Conservation (phyloP, 768 basidiomycete genomes). For the Podaxis sp. region DNA sequence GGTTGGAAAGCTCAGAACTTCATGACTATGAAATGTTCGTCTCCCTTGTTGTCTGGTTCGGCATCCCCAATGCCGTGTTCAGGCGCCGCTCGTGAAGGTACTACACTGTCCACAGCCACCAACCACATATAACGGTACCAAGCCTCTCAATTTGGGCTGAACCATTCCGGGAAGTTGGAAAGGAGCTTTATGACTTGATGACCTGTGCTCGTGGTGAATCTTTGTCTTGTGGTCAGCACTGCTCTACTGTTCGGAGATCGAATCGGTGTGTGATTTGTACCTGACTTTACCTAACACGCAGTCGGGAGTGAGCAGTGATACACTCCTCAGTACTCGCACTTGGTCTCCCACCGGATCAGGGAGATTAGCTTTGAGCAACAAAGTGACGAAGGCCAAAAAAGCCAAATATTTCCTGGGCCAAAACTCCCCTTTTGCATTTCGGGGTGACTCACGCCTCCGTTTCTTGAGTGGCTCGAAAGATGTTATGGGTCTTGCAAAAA, state of each 20-base stretch:
- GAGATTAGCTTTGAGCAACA: not conserved
- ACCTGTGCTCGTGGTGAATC: not conserved
- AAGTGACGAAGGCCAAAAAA: not conserved
- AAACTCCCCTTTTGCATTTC: not conserved
- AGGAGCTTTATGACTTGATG: not conserved
- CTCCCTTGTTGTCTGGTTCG: not conserved
- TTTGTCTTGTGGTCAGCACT: not conserved
- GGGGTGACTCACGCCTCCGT: not conserved
- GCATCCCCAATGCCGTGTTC: not conserved
- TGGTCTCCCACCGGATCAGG: not conserved
- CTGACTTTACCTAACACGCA: too few species aligned
- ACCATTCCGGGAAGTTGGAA: too few species aligned
- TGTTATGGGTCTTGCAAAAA: constrained; percentile 40
- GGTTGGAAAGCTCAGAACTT: not conserved
- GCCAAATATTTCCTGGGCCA: not conserved
- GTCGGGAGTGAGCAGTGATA: too few species aligned
- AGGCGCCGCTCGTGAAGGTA: not conserved
- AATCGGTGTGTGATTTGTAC: not conserved
- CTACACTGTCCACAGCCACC: not conserved
- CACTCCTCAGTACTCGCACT: not conserved
- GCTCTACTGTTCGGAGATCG: not conserved
- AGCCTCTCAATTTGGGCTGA: too few species aligned
- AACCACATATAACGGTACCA: too few species aligned
- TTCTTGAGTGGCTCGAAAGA: constrained; percentile 28
- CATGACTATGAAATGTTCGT: not conserved